Percentiles rank a stretch among this genome's conserved stretches.
Conservation (phyloP, 2,329 filamentous ascomycete genomes). For the Parastagonospora avenae region DNA sequence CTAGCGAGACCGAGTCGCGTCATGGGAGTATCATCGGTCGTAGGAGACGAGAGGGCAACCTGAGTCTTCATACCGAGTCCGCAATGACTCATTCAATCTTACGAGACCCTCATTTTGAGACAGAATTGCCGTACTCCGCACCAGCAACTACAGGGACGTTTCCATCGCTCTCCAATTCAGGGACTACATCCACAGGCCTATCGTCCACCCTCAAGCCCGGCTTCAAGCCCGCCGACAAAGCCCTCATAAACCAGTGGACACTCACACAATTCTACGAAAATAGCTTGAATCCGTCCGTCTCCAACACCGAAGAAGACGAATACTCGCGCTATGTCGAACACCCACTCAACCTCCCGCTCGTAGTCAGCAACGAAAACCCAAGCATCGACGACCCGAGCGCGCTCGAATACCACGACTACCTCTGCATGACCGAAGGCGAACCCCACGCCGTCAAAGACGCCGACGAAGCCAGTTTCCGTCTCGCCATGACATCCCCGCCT, state of each 20-base stretch:
- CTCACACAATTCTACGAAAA: slow-evolving; percentile 84
- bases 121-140: slow-evolving; percentile 26
- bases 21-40: slow-evolving; percentile 22
- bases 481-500: slow-evolving; percentile 17
- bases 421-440: slow-evolving; percentile 58
- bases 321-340: slow-evolving; percentile 88
- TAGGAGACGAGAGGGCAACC: slow-evolving; percentile 26
- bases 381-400: slow-evolving; percentile 54
- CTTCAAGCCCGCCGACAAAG: slow-evolving; percentile 70
- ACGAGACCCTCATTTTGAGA: slow-evolving; percentile 46
- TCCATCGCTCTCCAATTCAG: slow-evolving; percentile 34
- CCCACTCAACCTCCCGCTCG: slow-evolving; percentile 84
- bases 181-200: slow-evolving; percentile 33
- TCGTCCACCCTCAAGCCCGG: slow-evolving; percentile 29
- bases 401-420: slow-evolving; percentile 79
- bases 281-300: slow-evolving; percentile 84
- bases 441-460: slow-evolving; percentile 19
- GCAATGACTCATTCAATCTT: slow-evolving; percentile 50
- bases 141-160: slow-evolving; percentile 21
- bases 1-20: slow-evolving; percentile 44
- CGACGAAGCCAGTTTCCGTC: slow-evolving; percentile 21
- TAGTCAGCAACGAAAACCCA: slow-evolving; percentile 71
- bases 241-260: slow-evolving; percentile 83
- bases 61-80: slow-evolving; percentile 40
- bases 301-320: slow-evolving; percentile 76